Conservation (phyloP, 495 filamentous ascomycete species). For the Penicillium mononematosum region DNA sequence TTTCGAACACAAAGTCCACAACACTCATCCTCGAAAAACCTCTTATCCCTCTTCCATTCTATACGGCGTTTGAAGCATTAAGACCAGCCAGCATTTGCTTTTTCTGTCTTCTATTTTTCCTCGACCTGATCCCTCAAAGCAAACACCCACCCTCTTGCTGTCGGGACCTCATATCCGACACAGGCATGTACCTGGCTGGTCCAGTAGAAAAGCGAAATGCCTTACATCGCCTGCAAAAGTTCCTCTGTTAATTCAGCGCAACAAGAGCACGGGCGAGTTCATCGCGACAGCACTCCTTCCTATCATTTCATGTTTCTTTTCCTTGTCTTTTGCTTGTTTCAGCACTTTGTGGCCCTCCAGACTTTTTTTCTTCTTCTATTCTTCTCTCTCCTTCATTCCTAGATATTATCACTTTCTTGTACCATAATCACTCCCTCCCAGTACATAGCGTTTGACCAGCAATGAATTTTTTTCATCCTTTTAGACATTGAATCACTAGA, state of each 20-base stretch:
- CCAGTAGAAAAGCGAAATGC: slow-evolving; percentile 11
- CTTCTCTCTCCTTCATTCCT: not conserved
- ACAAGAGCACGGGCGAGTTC: not conserved
- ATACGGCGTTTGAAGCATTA: slow-evolving; percentile 12
- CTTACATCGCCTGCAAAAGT: not conserved
- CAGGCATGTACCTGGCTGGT: slow-evolving; percentile 10
- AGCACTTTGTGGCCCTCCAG: not conserved
- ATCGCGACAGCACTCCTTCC: slow-evolving; percentile 5
- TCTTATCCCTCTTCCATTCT: not conserved
- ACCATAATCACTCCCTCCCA: slow-evolving; percentile 14
- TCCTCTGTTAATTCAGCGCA: not conserved
- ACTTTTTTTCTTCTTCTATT: not conserved
- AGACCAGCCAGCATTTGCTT: slow-evolving; percentile 11
- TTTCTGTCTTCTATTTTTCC: not conserved
- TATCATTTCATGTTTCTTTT: slow-evolving; percentile 4
- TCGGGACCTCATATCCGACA: slow-evolving; percentile 1
- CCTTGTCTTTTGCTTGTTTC: slow-evolving; percentile 2
- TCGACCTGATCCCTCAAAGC: not conserved
- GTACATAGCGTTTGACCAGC: slow-evolving; percentile 4
- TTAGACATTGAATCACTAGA: not conserved
- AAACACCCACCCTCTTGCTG: slow-evolving; percentile 4
- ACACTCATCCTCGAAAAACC: slow-evolving; percentile 1
- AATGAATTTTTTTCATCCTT: slow-evolving; percentile 1
- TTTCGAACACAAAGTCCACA: not conserved
- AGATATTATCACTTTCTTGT: slow-evolving; percentile 11